Evolutionary conservation across 768 basidiomycete genomes (phyloP).

Genomic region (Russula sp.): DNA sequence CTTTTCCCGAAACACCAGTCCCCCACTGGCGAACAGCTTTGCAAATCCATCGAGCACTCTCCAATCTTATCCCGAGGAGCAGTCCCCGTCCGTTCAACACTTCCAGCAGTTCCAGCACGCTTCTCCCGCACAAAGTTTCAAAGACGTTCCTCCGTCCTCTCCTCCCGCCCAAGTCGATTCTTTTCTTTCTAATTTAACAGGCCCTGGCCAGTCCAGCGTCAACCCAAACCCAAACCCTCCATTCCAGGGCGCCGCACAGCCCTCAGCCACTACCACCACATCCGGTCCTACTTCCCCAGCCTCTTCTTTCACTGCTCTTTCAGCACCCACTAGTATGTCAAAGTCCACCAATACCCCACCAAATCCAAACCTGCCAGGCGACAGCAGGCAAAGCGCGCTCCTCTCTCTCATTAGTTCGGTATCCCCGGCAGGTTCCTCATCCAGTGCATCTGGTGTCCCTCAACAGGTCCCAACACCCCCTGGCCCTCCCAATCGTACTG

Average conservation of each 20-base stretch:
- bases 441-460: conserved; percentile 37
- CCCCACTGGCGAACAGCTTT: conserved; percentile 4
- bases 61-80: conserved; percentile 28
- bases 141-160: conserved; percentile 44
- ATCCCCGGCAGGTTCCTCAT: conserved; percentile 40
- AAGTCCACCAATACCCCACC: conserved; percentile 41
- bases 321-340: conserved; percentile 43
- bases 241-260: conserved; percentile 30
- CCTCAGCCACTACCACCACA: conserved; percentile 35
- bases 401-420: conserved; percentile 63
- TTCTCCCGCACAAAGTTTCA: conserved; percentile 36
- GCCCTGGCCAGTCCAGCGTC: conserved; percentile 40
- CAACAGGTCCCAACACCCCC: conserved; percentile 74
- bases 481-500: conserved; percentile 51
- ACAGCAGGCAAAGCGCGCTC: conserved; percentile 67
- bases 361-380: conserved; percentile 32
- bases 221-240: conserved; percentile 38
- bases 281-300: conserved; percentile 46
- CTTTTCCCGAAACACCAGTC: conserved; percentile 31
- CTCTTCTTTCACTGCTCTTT: conserved; percentile 43
- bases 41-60: background rate
- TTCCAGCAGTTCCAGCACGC: conserved; percentile 36
- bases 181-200: conserved; percentile 57
- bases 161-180: conserved; percentile 64
- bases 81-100: conserved; percentile 27